A percentile compares a stretch with the other conserved stretches of the same genome.
phyloP scores from a whole-genome alignment of 805 yeast genomes.

The Metschnikowia lochheadii region DNA sequence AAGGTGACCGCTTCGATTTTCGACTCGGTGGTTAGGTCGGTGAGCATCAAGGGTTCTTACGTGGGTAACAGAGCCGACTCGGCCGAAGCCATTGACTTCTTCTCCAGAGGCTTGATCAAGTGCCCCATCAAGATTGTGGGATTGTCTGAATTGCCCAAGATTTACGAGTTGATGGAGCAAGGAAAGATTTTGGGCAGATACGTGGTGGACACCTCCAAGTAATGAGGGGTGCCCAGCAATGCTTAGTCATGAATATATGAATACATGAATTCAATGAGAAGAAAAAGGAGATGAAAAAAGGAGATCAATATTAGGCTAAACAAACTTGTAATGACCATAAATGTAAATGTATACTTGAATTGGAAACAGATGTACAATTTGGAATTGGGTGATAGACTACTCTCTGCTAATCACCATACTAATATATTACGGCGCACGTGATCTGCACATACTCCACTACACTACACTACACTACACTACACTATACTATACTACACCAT shows the following conservation, averaged over 20 bases:
- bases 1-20: slow-evolving; percentile 66
- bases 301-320: too few relatives aligned
- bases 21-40: slow-evolving; percentile 67
- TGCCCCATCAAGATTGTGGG: slow-evolving; percentile 76
- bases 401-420: too few relatives aligned
- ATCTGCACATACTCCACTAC: too few relatives aligned
- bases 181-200: slow-evolving; percentile 86
- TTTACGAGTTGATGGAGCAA: slow-evolving; percentile 73
- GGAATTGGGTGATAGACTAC: too few relatives aligned
- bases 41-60: slow-evolving; percentile 73
- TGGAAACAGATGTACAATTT: too few relatives aligned
- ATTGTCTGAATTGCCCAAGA: slow-evolving; percentile 62
- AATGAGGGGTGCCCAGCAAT: background rate
- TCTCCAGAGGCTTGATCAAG: slow-evolving; percentile 64
- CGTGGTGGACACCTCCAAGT: slow-evolving; percentile 67
- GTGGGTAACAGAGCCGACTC: slow-evolving; percentile 90
- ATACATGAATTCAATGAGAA: background rate
- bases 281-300: background rate
- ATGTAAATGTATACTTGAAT: too few relatives aligned
- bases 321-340: too few relatives aligned
- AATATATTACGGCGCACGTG: too few relatives aligned
- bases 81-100: slow-evolving; percentile 74
- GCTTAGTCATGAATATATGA: background rate
- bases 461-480: too few relatives aligned
- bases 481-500: too few relatives aligned